Conservation (phyloP, 257 asterid genomes). For the Capsicum chinense region DNA sequence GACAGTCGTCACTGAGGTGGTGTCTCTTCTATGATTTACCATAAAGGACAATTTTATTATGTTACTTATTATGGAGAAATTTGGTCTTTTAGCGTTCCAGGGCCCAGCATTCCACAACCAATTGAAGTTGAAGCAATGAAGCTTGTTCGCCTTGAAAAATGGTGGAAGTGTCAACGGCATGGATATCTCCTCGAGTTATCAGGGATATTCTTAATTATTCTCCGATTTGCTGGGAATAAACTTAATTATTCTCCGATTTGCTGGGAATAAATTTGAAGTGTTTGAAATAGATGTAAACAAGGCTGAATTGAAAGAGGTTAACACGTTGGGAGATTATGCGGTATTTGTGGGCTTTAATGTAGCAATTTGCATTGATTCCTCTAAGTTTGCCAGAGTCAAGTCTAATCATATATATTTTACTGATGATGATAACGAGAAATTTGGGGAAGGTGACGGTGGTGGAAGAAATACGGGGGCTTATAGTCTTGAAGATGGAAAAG, state of each 20-base stretch:
- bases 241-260: no score
- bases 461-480: not conserved
- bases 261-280: not conserved
- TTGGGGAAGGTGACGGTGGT: not conserved
- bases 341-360: not conserved
- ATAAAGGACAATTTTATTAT: no score
- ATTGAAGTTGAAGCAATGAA: no score
- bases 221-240: no score
- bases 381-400: no score
- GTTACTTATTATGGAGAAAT: no score
- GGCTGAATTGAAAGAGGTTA: not conserved
- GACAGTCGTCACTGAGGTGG: not conserved
- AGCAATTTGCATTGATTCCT: not conserved
- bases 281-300: not conserved
- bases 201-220: not conserved
- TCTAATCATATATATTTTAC: not conserved
- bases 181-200: no score
- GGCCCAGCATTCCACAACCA: no score
- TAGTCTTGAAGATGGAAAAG: not conserved
- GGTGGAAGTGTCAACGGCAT: no score
- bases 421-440: fast-evolving
- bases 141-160: no score
- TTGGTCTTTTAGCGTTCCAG: no score
- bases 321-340: not conserved
- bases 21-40: no score